Base-by-base conservation (phyloP, 2,329 filamentous ascomycete species). In the Cordyceps cicadae region DNA sequence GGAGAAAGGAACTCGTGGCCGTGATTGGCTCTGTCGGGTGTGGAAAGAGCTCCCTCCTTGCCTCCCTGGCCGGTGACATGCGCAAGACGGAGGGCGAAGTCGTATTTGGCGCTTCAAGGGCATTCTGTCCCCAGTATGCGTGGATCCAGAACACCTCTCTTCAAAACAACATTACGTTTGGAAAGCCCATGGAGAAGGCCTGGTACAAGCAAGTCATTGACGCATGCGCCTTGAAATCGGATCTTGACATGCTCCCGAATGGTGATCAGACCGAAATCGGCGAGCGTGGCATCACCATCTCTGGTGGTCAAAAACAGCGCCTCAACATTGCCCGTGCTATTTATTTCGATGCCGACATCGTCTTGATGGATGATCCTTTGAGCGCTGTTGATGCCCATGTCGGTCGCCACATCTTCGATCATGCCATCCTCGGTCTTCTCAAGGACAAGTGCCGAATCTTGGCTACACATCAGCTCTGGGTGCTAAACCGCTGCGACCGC, bases 91-190 rank as follows among this genome's bases (percentile, higher is more conserved):
- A 75, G 3, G 92, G 92, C 12, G 81, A 87, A 43, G 82, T 95
- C 6, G 81, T 84, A 0, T 82, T 94, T 66, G 90, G 92, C 46
- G 90, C 90, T 0, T 87, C 86, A 3, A 81, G 92, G 63, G 90
- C 93, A 0, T 97, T 96, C 68, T 97, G 94, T 66, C 93, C 93
- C 0, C 93, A 99, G 70, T 96, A 96, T 69, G 90, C 94, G 0
- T 99, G 94, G 94, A 96, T 99, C 54, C 93, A 97, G 70, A 97
- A 97, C 69, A 82, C 91, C 0, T 90, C 88, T 0, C 83, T 97
- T 3, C 86, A 85, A 63, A 85, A 96, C 39, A 99, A 99, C 68
- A 96, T 99, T 62, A 75, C 91, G 0, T 97, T 97, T 68, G 93
- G 93, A 12, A 93, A 91, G 66, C 82, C 85, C 0, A 83, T 88